phyloP scores from a whole-genome alignment of 1,284 basidiomycete species.

The Rhodotorula sp. region DNA sequence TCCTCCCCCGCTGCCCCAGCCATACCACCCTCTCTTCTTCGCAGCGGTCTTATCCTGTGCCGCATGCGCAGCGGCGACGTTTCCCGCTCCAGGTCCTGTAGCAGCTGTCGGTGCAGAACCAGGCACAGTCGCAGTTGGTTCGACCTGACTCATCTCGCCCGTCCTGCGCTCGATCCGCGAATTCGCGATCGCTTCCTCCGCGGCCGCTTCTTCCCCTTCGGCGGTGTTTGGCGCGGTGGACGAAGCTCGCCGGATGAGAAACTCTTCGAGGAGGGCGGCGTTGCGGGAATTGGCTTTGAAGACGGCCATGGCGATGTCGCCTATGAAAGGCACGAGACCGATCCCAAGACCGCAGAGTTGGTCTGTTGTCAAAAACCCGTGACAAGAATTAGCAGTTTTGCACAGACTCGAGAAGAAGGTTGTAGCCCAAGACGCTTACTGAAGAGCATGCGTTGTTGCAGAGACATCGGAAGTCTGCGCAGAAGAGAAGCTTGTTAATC shows the following conservation, averaged over 20 bases:
- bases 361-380: no score
- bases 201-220: conserved; percentile 17
- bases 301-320: conserved; percentile 37
- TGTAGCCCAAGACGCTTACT: conserved; percentile 4
- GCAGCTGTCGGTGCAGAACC: not conserved
- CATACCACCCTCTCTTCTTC: conserved; percentile 3
- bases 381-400: not conserved
- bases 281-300: conserved; percentile 42
- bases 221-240: not conserved
- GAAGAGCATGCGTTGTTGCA: conserved; percentile 35
- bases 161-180: conserved; percentile 16
- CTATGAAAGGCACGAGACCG: conserved; percentile 27
- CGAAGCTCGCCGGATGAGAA: conserved; percentile 34
- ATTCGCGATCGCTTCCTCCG: not conserved
- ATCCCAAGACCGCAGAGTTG: conserved; percentile 19
- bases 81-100: not conserved
- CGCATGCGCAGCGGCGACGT: no score
- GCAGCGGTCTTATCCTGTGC: not conserved
- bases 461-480: conserved; percentile 14
- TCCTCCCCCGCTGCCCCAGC: conserved; percentile 12
- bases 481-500: no score
- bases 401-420: no score
- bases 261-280: conserved; percentile 39
- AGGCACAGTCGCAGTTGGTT: not conserved
- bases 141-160: conserved; percentile 12